These are phyloP conservation scores for Cercospora sp. DNA, from an alignment of 2,329 filamentous ascomycete genomes.

Conservation along the genomic window DNA sequence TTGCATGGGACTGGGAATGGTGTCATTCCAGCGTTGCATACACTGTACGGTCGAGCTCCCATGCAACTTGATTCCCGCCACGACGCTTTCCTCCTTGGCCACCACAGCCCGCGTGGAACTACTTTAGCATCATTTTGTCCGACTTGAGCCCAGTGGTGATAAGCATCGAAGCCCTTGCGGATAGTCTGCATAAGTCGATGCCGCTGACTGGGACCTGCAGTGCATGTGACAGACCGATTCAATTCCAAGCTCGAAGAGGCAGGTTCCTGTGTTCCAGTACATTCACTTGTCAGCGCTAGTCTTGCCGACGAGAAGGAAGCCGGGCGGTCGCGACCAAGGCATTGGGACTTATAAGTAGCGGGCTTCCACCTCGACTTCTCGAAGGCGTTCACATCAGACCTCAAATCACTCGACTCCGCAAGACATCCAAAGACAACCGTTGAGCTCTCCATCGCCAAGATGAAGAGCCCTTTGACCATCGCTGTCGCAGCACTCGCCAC, in stretches of 20 bases:
- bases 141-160: not conserved
- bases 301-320: not conserved
- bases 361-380: not conserved
- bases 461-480: conserved; percentile 3
- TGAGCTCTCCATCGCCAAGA: not conserved
- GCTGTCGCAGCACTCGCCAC: not conserved
- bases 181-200: not conserved
- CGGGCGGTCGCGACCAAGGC: not conserved
- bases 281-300: not conserved
- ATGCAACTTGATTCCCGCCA: no score
- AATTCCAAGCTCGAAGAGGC: not conserved
- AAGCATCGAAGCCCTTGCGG: not conserved
- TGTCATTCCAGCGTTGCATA: no score
- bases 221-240: not conserved
- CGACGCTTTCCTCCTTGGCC: no score
- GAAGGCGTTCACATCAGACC: not conserved
- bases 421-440: not conserved
- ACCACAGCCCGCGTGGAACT: no score
- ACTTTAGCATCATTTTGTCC: no score
- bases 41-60: no score
- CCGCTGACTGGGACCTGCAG: not conserved
- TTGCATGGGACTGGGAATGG: no score
- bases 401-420: not conserved
- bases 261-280: not conserved
- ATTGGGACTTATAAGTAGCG: not conserved